Conservation (phyloP, 139 green algal species). For the Auxenochlorella protothecoides region DNA sequence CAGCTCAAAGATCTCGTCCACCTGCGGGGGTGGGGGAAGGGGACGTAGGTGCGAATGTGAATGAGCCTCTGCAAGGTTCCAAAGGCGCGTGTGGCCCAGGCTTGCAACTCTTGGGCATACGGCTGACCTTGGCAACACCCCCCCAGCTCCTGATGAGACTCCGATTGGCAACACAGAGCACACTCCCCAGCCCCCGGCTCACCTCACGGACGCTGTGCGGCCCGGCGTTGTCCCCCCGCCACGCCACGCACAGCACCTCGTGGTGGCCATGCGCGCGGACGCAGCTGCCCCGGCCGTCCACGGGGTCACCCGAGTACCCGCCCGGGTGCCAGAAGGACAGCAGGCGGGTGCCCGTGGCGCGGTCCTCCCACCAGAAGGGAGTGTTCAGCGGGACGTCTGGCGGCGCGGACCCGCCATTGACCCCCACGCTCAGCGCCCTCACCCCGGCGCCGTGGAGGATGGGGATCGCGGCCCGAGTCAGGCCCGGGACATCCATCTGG, state of each 20-base stretch:
- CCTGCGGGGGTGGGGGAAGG: conserved; percentile 4
- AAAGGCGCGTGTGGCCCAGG: too few species aligned
- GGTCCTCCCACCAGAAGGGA: conserved; percentile 33
- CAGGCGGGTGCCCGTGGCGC: conserved; percentile 15
- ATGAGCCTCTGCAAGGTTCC: neutral
- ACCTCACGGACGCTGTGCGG: conserved; percentile 25
- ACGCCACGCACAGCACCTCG: conserved; percentile 30
- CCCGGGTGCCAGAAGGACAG: conserved; percentile 33
- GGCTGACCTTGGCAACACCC: too few species aligned
- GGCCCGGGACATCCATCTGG: conserved; percentile 52
- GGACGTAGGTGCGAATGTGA: too few species aligned
- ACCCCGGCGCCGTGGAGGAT: conserved; percentile 22
- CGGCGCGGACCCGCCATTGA: conserved; percentile 28
- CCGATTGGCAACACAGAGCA: too few species aligned
- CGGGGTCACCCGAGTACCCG: conserved; percentile 25
- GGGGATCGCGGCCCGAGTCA: conserved; percentile 41
- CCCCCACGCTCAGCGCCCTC: conserved; percentile 23
- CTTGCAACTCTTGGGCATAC: too few species aligned
- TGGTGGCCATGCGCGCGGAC: conserved; percentile 20
- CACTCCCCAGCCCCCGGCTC: too few species aligned
- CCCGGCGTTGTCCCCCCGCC: conserved; percentile 34
- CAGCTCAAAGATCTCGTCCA: conserved; percentile 19
- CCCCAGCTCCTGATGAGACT: too few species aligned
- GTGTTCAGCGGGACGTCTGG: conserved; percentile 28
- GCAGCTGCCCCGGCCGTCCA: conserved; percentile 21